These are phyloP conservation scores for Colletotrichum musae DNA, from an alignment of 2,329 filamentous ascomycete genomes.

Conservation along the genomic window DNA sequence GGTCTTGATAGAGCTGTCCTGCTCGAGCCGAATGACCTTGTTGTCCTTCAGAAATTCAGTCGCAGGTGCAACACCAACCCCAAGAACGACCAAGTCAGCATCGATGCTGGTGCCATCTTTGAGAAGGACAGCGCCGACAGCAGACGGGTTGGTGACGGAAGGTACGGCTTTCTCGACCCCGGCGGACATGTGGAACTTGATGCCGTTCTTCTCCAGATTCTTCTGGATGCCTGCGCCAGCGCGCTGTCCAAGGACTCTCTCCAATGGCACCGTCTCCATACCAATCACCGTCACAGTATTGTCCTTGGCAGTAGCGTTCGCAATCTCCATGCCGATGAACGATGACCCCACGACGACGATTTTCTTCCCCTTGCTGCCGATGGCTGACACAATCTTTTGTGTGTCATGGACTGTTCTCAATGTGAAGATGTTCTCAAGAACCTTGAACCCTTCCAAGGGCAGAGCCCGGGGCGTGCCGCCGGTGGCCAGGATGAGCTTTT, in stretches of 20 bases:
- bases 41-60: conserved; percentile 87
- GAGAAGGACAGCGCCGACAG: conserved; percentile 84
- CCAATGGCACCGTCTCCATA: conserved; percentile 88
- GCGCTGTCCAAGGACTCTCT: conserved; percentile 85
- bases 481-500: conserved; percentile 91
- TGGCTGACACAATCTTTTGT: conserved; percentile 82
- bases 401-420: conserved; percentile 84
- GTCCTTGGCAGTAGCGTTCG: conserved; percentile 82
- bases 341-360: conserved; percentile 92
- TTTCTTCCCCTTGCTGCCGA: conserved; percentile 90
- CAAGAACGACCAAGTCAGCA: conserved; percentile 92
- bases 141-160: conserved; percentile 75
- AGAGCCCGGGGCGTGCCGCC: conserved; percentile 84
- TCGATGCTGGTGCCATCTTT: conserved; percentile 89
- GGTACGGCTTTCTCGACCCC: conserved; percentile 87
- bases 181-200: conserved; percentile 89
- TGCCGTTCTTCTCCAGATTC: conserved; percentile 85
- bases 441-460: conserved; percentile 88
- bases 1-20: conserved; percentile 88
- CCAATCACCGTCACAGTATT: conserved; percentile 91
- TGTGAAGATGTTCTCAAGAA: conserved; percentile 88
- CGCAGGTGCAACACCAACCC: conserved; percentile 88
- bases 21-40: conserved; percentile 76
- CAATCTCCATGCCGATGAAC: conserved; percentile 99
- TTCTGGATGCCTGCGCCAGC: conserved; percentile 87